Percentiles rank a stretch among this genome's conserved stretches.
Conservation (phyloP, 2,329 filamentous ascomycete species). For the Furcasterigmium furcatum region DNA sequence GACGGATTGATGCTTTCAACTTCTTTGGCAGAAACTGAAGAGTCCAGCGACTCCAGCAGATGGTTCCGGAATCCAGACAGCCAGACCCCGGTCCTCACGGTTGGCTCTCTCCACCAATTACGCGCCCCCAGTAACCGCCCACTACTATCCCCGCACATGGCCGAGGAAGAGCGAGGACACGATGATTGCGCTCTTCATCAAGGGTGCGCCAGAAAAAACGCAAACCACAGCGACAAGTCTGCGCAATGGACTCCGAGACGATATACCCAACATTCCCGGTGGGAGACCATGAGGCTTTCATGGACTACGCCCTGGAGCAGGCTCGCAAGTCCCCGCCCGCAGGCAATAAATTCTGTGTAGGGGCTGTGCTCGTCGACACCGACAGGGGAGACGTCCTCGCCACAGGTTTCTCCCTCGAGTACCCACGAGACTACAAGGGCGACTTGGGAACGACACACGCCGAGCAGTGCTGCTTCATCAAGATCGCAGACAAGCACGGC, state of each 20-base stretch:
- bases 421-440: constrained; percentile 28
- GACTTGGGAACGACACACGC: constrained; percentile 36
- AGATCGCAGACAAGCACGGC: constrained; percentile 31
- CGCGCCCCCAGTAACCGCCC: too few species aligned
- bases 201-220: too few species aligned
- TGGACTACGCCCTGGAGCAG: constrained; percentile 30
- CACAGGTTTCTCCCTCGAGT: constrained; percentile 38
- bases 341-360: constrained; percentile 35
- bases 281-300: constrained; percentile 30
- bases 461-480: constrained; percentile 41
- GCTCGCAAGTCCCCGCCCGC: constrained; percentile 32
- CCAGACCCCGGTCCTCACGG: too few species aligned
- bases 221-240: too few species aligned
- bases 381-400: constrained; percentile 31
- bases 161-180: too few species aligned
- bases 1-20: too few species aligned
- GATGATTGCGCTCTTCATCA: too few species aligned
- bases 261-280: constrained; percentile 16
- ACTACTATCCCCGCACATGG: too few species aligned
- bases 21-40: too few species aligned
- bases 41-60: too few species aligned
- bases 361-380: constrained; percentile 34
- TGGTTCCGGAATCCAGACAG: too few species aligned
- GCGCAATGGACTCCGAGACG: background rate
- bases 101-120: too few species aligned